Evolutionary conservation across 2,329 filamentous ascomycete genomes (phyloP).

Genomic region (Colletotrichum lindemuthianum): DNA sequence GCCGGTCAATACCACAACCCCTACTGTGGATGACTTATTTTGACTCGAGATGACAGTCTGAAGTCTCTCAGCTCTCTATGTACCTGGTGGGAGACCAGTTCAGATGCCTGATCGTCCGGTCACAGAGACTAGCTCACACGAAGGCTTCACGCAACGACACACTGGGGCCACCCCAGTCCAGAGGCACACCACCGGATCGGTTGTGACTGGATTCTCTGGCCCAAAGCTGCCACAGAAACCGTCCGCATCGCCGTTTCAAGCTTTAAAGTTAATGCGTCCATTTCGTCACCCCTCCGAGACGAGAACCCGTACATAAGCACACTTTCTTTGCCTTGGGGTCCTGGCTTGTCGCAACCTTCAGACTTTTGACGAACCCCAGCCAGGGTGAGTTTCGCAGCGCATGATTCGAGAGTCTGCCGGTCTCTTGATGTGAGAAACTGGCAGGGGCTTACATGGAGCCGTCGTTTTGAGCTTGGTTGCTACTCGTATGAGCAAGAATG

Average conservation of each 20-base stretch:
- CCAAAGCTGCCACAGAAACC: conserved; percentile 28
- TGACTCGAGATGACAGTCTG: conserved; percentile 33
- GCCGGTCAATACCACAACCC: not conserved
- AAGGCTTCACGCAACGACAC: conserved; percentile 21
- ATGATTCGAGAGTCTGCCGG: conserved; percentile 18
- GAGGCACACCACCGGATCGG: conserved; percentile 11
- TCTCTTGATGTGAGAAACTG: conserved; percentile 5
- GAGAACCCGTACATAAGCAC: not conserved
- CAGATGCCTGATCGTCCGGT: conserved; percentile 34
- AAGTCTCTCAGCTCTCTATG: not conserved
- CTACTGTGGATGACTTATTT: conserved; percentile 15
- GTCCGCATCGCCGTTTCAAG: conserved; percentile 32
- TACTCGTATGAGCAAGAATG: conserved; percentile 4
- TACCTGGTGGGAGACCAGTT: conserved; percentile 22
- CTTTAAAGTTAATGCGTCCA: conserved; percentile 28
- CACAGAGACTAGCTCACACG: conserved; percentile 28
- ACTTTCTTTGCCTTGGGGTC: not conserved
- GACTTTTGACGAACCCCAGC: conserved; percentile 3
- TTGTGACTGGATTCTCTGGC: conserved; percentile 12
- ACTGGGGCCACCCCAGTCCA: conserved; percentile 19
- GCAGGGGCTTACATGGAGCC: conserved; percentile 10
- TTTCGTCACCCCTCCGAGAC: not conserved
- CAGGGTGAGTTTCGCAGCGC: conserved; percentile 11
- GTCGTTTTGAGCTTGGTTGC: conserved; percentile 15
- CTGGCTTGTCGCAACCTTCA: too few species aligned